These are phyloP conservation scores for Elsinoe batatas DNA, from an alignment of 2,329 filamentous ascomycete genomes.

Conservation along the genomic window DNA sequence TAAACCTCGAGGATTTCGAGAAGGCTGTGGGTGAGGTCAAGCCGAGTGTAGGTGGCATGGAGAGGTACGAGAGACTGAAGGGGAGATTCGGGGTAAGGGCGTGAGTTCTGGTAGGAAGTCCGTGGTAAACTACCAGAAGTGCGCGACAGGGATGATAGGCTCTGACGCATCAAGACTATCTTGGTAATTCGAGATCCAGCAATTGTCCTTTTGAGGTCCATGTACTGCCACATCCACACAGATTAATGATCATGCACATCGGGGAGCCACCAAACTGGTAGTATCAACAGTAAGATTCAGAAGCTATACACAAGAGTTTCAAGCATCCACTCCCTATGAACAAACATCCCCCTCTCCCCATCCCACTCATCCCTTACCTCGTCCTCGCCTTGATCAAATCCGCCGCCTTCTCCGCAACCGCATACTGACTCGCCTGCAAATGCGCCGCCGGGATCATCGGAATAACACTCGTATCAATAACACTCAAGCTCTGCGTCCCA, in stretches of 20 bases:
- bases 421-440: constrained; percentile 16
- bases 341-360: background rate
- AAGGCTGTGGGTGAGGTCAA: constrained; percentile 33
- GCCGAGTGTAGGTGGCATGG: constrained; percentile 47
- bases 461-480: constrained; percentile 23
- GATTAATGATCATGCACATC: too few relatives aligned
- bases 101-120: background rate
- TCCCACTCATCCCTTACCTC: background rate
- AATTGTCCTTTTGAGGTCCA: too few relatives aligned
- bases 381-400: constrained; percentile 15
- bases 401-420: constrained; percentile 16
- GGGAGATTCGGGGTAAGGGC: constrained; percentile 23
- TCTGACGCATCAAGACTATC: too few relatives aligned
- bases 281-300: too few relatives aligned
- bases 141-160: background rate
- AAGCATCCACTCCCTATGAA: background rate
- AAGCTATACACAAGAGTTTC: background rate
- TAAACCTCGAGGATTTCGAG: constrained; percentile 40
- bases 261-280: too few relatives aligned
- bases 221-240: too few relatives aligned
- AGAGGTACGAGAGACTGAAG: constrained; percentile 47
- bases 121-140: background rate
- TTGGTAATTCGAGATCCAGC: too few relatives aligned
- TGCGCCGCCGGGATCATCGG: constrained; percentile 19
- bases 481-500: constrained; percentile 20